Conservation (phyloP, 768 basidiomycete species). For the Boletus rex-veris region DNA sequence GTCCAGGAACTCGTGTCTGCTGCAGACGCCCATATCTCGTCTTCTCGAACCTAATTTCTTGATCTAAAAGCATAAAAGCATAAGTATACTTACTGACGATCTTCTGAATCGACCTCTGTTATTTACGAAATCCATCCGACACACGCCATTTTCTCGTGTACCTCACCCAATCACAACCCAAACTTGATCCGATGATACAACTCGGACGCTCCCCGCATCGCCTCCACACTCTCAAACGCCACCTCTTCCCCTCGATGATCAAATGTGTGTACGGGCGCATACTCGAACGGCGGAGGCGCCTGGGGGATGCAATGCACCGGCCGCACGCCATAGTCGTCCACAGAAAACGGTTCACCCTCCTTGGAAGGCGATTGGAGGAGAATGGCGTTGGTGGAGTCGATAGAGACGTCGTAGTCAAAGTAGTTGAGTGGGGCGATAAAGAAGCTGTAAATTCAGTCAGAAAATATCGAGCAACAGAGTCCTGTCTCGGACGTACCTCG, state of each 20-base stretch:
- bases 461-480: background rate
- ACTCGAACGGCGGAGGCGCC: constrained; percentile 38
- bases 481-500: constrained; percentile 36
- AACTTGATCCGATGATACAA: constrained; percentile 39
- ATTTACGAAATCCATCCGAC: too few species aligned
- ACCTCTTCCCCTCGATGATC: constrained; percentile 34
- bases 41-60: too few species aligned
- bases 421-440: constrained; percentile 61
- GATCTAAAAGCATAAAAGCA: too few species aligned
- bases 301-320: constrained; percentile 38
- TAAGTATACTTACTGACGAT: too few species aligned
- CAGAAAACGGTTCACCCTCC: constrained; percentile 38
- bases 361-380: constrained; percentile 39
- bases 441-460: constrained; percentile 36
- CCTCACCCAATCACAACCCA: constrained; percentile 13
- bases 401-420: constrained; percentile 60
- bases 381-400: constrained; percentile 54
- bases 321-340: constrained; percentile 53
- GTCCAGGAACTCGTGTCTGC: too few species aligned
- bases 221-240: constrained; percentile 31
- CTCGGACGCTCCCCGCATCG: constrained; percentile 40
- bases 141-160: too few species aligned
- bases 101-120: too few species aligned
- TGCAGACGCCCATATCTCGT: too few species aligned
- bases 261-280: constrained; percentile 33